Conservation (phyloP, 768 basidiomycete species). For the Lactarius evosmus region DNA sequence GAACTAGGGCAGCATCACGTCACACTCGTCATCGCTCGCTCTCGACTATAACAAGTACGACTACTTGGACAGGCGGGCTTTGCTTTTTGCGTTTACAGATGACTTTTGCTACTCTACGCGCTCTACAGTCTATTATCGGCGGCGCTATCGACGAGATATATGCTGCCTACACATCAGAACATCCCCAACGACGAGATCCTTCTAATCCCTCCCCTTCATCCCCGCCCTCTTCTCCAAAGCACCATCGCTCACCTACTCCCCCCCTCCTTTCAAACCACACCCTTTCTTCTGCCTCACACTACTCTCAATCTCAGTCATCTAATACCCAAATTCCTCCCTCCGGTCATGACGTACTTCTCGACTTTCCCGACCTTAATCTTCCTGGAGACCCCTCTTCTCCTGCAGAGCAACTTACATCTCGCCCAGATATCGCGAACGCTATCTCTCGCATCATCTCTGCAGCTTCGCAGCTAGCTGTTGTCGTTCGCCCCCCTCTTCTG, state of each 20-base stretch:
- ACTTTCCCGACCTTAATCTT: conserved; percentile 32
- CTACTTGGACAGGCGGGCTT: background rate
- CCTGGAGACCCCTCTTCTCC: conserved; percentile 38
- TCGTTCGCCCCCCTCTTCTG: conserved; percentile 65
- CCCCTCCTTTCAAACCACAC: conserved; percentile 22
- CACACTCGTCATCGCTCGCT: conserved; percentile 1
- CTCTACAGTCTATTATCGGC: conserved; percentile 28
- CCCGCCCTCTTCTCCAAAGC: conserved; percentile 11
- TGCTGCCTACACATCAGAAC: conserved; percentile 17
- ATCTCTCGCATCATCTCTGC: conserved; percentile 66
- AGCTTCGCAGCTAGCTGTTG: conserved; percentile 61
- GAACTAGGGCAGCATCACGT: background rate
- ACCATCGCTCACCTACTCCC: conserved; percentile 24
- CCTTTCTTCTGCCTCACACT: conserved; percentile 24
- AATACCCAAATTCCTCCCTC: conserved; percentile 7
- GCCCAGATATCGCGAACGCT: conserved; percentile 58
- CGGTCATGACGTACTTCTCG: conserved; percentile 23
- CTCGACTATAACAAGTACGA: conserved; percentile 1
- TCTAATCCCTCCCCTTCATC: conserved; percentile 4
- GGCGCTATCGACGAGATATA: conserved; percentile 29
- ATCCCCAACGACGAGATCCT: background rate
- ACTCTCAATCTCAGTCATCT: conserved; percentile 22
- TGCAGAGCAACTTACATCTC: conserved; percentile 53
- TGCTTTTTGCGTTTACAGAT: conserved; percentile 11
- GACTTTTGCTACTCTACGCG: conserved; percentile 28